These are phyloP conservation scores for Sutorius eximius DNA, from an alignment of 1,284 basidiomycete genomes.

Conservation along the genomic window DNA sequence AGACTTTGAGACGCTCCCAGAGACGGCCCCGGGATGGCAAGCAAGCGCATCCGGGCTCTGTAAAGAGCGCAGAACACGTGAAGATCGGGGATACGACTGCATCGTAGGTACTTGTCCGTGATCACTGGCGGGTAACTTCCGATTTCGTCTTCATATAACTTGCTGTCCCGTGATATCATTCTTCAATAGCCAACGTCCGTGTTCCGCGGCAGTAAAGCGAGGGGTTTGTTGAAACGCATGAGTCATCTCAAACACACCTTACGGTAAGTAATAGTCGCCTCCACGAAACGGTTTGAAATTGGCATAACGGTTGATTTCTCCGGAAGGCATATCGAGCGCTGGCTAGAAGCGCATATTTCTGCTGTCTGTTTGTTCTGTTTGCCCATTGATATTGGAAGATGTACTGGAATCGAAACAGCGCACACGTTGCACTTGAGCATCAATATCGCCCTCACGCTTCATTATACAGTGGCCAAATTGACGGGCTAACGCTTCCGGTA, in stretches of 20 bases:
- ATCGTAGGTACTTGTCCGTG: neutral
- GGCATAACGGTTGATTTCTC: neutral
- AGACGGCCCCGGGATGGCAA: neutral
- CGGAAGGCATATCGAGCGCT: neutral
- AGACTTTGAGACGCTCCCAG: no score
- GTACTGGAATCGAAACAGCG: neutral
- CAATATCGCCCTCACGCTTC: no score
- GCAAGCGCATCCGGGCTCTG: neutral
- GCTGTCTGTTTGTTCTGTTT: neutral
- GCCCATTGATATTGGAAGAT: neutral
- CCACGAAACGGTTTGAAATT: neutral
- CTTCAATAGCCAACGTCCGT: neutral
- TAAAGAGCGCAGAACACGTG: neutral
- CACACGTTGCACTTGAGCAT: neutral
- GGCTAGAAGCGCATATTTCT: neutral
- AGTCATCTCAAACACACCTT: no score
- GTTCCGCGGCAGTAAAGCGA: neutral
- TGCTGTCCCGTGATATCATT: neutral
- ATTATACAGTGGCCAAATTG: no score
- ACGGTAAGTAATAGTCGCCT: no score
- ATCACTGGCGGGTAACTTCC: no score
- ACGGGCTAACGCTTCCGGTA: no score
- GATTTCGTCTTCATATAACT: no score
- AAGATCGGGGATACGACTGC: neutral
- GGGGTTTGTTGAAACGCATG: neutral